These are phyloP conservation scores for Pestalotiopsis sp. DNA, from an alignment of 2,329 filamentous ascomycete species.

Conservation along the genomic window DNA sequence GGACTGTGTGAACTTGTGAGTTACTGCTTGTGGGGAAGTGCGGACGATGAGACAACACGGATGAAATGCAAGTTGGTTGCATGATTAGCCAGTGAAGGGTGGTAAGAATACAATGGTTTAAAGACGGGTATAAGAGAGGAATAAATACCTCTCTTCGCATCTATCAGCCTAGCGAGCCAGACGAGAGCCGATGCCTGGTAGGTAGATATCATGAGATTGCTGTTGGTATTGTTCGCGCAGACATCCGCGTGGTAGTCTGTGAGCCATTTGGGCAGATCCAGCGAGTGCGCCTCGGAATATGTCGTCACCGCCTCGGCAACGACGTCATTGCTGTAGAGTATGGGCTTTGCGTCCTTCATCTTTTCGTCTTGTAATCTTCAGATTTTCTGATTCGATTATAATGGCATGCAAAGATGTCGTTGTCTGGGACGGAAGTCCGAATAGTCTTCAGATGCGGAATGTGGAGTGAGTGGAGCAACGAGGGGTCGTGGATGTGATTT, in stretches of 20 bases:
- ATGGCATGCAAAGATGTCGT: not conserved
- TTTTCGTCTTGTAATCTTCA: not conserved
- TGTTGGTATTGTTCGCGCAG: conserved; percentile 14
- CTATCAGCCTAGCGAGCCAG: conserved; percentile 43
- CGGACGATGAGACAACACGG: not conserved
- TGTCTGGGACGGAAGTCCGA: not conserved
- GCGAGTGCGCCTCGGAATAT: conserved; percentile 32
- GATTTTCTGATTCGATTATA: not conserved
- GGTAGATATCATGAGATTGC: conserved; percentile 43
- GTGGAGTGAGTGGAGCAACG: not conserved
- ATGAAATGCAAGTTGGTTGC: not conserved
- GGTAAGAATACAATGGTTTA: not conserved
- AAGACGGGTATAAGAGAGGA: not conserved
- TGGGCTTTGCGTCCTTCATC: conserved; percentile 28
- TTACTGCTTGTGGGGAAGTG: not conserved
- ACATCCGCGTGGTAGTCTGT: conserved; percentile 30
- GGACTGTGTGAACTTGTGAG: conserved; percentile 33
- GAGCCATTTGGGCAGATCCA: conserved; percentile 30
- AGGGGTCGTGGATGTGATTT: not conserved
- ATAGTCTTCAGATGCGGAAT: not conserved
- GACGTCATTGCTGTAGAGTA: conserved; percentile 32
- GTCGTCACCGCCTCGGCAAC: conserved; percentile 28
- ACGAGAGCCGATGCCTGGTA: conserved; percentile 44
- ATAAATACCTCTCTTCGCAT: conserved; percentile 41
- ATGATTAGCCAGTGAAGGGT: not conserved